Conservation (phyloP, 768 basidiomycete species). For the Hygrocybe coccinea region DNA sequence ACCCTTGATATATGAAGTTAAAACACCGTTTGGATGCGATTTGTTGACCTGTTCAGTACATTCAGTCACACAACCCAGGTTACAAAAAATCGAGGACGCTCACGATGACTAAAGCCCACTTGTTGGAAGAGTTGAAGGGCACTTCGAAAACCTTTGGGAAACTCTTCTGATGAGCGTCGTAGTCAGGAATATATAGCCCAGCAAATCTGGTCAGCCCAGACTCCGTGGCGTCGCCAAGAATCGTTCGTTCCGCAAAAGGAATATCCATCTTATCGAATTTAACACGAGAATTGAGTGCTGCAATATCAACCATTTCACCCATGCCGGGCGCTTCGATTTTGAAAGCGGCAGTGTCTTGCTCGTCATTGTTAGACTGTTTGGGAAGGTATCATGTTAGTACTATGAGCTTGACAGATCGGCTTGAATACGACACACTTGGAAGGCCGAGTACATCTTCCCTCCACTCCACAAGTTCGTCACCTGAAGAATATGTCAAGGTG, state of each 20-base stretch:
- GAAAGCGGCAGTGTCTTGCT: constrained; percentile 47
- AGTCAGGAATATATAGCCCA: constrained; percentile 49
- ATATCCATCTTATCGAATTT: constrained; percentile 64
- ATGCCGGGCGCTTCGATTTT: constrained; percentile 52
- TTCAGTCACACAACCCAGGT: constrained; percentile 1
- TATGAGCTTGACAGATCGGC: not conserved
- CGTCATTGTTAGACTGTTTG: constrained; percentile 60
- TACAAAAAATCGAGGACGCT: constrained; percentile 18
- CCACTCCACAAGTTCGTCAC: constrained; percentile 67
- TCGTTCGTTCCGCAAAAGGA: constrained; percentile 55
- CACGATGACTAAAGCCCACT: constrained; percentile 69
- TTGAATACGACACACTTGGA: constrained; percentile 39
- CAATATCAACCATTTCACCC: constrained; percentile 59
- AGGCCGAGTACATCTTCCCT: constrained; percentile 56
- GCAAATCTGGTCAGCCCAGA: constrained; percentile 68
- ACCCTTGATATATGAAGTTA: constrained; percentile 61
- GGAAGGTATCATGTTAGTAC: not conserved
- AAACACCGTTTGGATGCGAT: constrained; percentile 42
- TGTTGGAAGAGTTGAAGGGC: constrained; percentile 69
- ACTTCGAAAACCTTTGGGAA: constrained; percentile 66
- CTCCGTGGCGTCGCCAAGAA: constrained; percentile 72
- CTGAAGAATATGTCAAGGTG: constrained; percentile 20
- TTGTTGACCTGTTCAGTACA: constrained; percentile 44
- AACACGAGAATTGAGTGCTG: constrained; percentile 62
- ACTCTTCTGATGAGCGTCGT: constrained; percentile 48